Base-by-base conservation (phyloP, 75 land plant genomes). In the Gnetum montanum region DNA sequence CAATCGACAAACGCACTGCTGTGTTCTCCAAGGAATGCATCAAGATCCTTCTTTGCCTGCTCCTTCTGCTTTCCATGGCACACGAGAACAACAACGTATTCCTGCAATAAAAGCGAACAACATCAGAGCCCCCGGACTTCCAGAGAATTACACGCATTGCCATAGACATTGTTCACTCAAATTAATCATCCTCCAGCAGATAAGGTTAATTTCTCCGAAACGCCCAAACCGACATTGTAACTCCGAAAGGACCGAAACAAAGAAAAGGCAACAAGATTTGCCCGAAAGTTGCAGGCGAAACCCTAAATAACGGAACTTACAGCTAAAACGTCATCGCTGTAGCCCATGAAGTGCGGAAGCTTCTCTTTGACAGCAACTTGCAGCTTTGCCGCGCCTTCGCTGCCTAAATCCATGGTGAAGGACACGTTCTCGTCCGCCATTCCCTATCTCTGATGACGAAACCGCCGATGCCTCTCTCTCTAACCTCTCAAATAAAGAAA, bases 41-140 rank as follows among this genome's bases (percentile, higher is more conserved):
- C 81, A 31, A 83, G 70, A 56, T 87, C 92, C 34, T 61, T 61
- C 31, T 61, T 62, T 34, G 88, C 88, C 40, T 84, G 92, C 24
- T 71, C 41, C 51, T 74, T 77, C 51, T 63, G 57, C 66, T 87
- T 87, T 13, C 92, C 92, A 62, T 84, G 86, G 30, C 86, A 83
- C 24, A 83, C 76, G 22, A 87, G 81, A 43, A 87, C 92, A 10
- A 73, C 72, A 23, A 87, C 74, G 41, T 87, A 87, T 44, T 87
- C 90, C 92, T 87, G 67, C 43, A 57, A 49, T 31, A 31, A 35
- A n/a, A n/a, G n/a, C n/a, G 4, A n/a, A 10, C 25, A 31, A 16
- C 22, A 30, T 31, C 33, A 10, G 33, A 13, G 18, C 22, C 24
- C 18, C 33, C 23, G 19, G 33, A 18, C 54, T 7, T 51, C 35